Conservation (phyloP, 306 rosid species). For the Coriaria nepalensis region DNA sequence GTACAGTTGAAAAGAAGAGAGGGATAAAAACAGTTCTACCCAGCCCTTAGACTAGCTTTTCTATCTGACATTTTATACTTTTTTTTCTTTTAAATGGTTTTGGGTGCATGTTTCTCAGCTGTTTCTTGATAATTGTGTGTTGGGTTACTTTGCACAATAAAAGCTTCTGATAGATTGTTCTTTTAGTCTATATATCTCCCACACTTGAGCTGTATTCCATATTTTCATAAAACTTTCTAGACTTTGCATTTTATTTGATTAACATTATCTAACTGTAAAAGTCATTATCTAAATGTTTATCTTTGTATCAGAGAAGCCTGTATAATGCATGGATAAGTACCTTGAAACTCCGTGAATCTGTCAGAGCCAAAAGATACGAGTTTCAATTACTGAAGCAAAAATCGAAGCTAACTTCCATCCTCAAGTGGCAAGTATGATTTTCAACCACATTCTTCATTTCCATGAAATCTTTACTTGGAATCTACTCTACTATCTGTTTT, state of each 20-base stretch:
- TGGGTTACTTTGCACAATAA: too few relatives aligned
- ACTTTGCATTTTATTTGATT: not conserved
- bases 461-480: not conserved
- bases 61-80: too few relatives aligned
- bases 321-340: conserved; percentile 61
- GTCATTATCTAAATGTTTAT: conserved; percentile 15
- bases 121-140: too few relatives aligned
- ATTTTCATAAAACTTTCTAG: too few relatives aligned
- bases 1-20: too few relatives aligned
- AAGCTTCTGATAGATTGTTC: too few relatives aligned
- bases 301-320: conserved; percentile 59
- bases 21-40: too few relatives aligned
- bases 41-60: too few relatives aligned
- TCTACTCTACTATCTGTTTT: not conserved
- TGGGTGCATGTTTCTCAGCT: too few relatives aligned
- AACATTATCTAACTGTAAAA: not conserved
- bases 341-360: conserved; percentile 69
- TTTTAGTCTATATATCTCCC: not conserved
- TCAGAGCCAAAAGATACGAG: conserved; percentile 65
- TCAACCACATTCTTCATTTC: not conserved
- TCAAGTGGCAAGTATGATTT: conserved; percentile 76
- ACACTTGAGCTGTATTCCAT: not conserved
- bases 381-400: conserved; percentile 52
- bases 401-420: conserved; percentile 54
- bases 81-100: too few relatives aligned